phyloP scores from a whole-genome alignment of 139 green algal genomes.

The Desmodesmus armatus region DNA sequence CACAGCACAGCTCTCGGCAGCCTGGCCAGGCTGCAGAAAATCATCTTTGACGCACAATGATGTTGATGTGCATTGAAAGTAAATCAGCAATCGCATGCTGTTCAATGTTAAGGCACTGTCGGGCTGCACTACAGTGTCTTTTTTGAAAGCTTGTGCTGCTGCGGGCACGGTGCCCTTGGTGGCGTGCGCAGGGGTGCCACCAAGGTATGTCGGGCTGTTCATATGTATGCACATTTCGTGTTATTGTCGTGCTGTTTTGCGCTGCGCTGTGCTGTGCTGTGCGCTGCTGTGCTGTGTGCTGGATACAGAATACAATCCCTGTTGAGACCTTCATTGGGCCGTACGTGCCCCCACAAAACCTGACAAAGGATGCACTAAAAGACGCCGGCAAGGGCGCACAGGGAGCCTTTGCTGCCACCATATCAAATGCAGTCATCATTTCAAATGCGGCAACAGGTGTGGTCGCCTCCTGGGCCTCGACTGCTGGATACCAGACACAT shows the following conservation, averaged over 20 bases:
- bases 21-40: no score
- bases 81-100: neutral
- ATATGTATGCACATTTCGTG: neutral
- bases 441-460: conserved; percentile 30
- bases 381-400: neutral
- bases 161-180: neutral
- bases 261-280: no score
- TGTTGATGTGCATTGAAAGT: no score
- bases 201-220: no score
- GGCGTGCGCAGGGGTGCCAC: no score
- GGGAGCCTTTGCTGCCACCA: conserved; percentile 30
- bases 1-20: neutral
- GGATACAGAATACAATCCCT: neutral
- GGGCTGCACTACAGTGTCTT: neutral
- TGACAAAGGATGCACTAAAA: conserved; percentile 20
- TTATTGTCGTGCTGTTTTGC: no score
- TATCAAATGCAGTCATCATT: conserved; percentile 28
- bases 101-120: neutral
- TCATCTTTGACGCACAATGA: no score
- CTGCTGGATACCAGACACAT: no score
- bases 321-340: conserved; percentile 47
- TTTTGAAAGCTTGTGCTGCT: neutral
- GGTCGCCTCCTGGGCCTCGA: no score
- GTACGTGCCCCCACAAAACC: conserved; percentile 31
- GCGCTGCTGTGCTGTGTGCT: no score